Evolutionary conservation across 257 asterid species (phyloP), one percentile per base, ranked within the genome.

Genomic region (Sherardia arvensis): DNA sequence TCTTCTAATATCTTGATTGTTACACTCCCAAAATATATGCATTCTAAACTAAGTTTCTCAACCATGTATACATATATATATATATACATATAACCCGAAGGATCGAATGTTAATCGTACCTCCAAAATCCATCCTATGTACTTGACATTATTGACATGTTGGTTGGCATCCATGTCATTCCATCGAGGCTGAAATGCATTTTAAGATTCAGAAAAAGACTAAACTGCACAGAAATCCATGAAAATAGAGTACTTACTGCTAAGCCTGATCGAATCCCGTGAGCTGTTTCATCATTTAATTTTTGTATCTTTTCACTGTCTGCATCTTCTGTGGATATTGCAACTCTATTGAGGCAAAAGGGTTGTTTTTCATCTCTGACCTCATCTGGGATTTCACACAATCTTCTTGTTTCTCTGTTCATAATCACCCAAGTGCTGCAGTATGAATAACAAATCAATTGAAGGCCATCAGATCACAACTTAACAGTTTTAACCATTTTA

Each of bases 91-190:
- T 14, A 17, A 15, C 49, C 49, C 4, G 15, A 49, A 20, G 55
- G 55, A 4, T 47, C 8, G 33, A 26, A 55, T 21, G 25, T 53
- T 53, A 3, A 53, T 25, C 30, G 33, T 82, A 89, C 97, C 95
- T 89, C 96, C 73, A 89, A 66, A 28, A 86, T 75, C 97, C 95
- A 89, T 21, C 97, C 97, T 2, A 89, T 86, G 78, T 89, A 89
- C 74, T 89, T 89, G 69, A 89, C 97, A 65, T 89, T 89, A 66
- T 89, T 89, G 6, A 89, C 97, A 47, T 89, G 97, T 67, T 89
- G 97, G 61, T 89, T 89, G 30, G 82, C 95, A 76, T 89, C 97
- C 97, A 89, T 86, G 54, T 89, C 97, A 64, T 87, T 89, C 97
- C 97, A 89, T 59, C 97, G 78, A 0, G 97, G 96, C 96, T 88